Evolutionary conservation across 257 asterid genomes (phyloP).

Genomic region (Scutellaria baicalensis): DNA sequence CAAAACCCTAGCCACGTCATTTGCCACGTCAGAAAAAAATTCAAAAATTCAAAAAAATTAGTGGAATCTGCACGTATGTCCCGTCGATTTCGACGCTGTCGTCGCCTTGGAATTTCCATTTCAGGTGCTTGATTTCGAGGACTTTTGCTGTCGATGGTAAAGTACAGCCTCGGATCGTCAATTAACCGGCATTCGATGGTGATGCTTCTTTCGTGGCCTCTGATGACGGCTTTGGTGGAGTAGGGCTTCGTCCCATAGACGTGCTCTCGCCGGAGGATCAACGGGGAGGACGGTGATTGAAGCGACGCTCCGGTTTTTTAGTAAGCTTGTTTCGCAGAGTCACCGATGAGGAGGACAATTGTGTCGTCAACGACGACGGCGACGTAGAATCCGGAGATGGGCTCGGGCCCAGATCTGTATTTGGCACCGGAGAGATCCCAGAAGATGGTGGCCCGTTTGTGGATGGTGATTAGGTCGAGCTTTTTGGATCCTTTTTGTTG

Average conservation of each 20-base stretch:
- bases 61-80: constrained; percentile 28
- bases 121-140: constrained; percentile 45
- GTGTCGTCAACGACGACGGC: constrained; percentile 30
- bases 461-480: constrained; percentile 12
- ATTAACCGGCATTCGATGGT: constrained; percentile 36
- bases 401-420: constrained; percentile 54
- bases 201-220: constrained; percentile 28
- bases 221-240: constrained; percentile 31
- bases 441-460: constrained; percentile 2
- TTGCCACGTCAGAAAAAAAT: no score
- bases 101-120: constrained; percentile 63
- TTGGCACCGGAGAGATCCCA: constrained; percentile 54
- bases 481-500: constrained; percentile 35
- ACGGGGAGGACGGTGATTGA: not conserved
- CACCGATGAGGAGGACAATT: constrained; percentile 41
- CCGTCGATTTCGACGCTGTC: constrained; percentile 49
- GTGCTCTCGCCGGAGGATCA: constrained; percentile 47
- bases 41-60: no score
- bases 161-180: constrained; percentile 30
- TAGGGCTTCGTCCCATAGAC: constrained; percentile 38
- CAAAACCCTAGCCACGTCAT: no score
- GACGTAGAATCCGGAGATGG: constrained; percentile 40
- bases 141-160: constrained; percentile 29
- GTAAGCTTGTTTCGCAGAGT: constrained; percentile 21
- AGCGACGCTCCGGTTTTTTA: not conserved